Evolutionary conservation across 2,329 filamentous ascomycete species (phyloP).

Genomic region (Penicillium sumatraense): DNA sequence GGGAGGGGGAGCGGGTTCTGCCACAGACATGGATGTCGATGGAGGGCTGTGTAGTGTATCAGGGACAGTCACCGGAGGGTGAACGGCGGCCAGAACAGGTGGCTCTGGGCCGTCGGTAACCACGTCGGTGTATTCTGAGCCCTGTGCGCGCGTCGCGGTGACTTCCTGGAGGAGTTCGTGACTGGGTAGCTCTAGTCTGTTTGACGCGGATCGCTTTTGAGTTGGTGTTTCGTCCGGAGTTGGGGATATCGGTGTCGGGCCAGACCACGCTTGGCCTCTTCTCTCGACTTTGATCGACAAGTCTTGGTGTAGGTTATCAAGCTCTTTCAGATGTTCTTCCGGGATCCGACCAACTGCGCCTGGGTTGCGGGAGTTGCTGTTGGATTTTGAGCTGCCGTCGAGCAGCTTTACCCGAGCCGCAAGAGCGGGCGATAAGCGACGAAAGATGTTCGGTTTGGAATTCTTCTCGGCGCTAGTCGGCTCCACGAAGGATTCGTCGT

Average conservation of each 20-base stretch:
- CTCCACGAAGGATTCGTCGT: slow-evolving; percentile 30
- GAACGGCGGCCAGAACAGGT: slow-evolving; percentile 10
- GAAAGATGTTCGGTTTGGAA: slow-evolving; percentile 42
- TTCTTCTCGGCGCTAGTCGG: slow-evolving; percentile 32
- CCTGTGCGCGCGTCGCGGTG: slow-evolving; percentile 13
- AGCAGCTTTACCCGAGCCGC: slow-evolving; percentile 49
- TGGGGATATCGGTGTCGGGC: slow-evolving; percentile 15
- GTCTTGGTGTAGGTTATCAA: slow-evolving; percentile 45
- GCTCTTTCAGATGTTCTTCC: slow-evolving; percentile 45
- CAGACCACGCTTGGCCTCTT: slow-evolving; percentile 44
- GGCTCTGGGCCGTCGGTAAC: slow-evolving; percentile 19
- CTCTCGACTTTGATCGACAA: slow-evolving; percentile 44
- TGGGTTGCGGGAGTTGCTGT: slow-evolving; percentile 26
- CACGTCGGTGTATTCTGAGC: slow-evolving; percentile 19
- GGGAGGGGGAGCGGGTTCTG: slow-evolving; percentile 28
- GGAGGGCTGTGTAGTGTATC: slow-evolving; percentile 11
- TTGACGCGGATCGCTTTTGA: slow-evolving; percentile 24
- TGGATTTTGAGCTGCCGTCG: slow-evolving; percentile 40
- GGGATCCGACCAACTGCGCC: slow-evolving; percentile 45
- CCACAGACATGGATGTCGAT: slow-evolving; percentile 35
- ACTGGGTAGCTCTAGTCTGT: slow-evolving; percentile 25
- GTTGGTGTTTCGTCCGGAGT: slow-evolving; percentile 20
- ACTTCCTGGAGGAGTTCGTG: slow-evolving; percentile 21
- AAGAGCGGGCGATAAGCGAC: slow-evolving; percentile 47
- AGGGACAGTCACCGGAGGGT: slow-evolving; percentile 13